These are phyloP conservation scores for Hanseniaspora nectarophila DNA, from an alignment of 805 yeast genomes.

Conservation along the genomic window DNA sequence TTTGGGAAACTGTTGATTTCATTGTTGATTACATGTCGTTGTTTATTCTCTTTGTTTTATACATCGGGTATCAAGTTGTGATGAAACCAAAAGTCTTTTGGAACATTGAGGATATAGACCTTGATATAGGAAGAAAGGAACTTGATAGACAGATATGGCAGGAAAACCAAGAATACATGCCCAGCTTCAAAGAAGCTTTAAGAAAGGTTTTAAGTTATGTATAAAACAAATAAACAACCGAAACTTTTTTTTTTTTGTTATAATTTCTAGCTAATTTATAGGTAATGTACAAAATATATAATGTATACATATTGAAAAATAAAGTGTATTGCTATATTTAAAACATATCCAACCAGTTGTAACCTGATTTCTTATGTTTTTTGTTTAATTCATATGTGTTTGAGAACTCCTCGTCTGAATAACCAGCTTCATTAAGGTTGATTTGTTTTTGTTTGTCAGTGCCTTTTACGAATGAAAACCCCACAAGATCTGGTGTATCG, in stretches of 20 bases:
- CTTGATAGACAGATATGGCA: slow-evolving; percentile 70
- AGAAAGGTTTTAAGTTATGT: slow-evolving; percentile 18
- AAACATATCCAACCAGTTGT: not conserved
- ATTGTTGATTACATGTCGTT: slow-evolving; percentile 50
- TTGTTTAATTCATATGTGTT: not conserved
- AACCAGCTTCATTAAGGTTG: slow-evolving; percentile 1
- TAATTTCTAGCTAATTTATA: too few relatives aligned
- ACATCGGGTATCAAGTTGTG: slow-evolving; percentile 40
- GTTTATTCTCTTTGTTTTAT: slow-evolving; percentile 39
- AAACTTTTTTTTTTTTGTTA: not conserved
- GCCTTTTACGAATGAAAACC: not conserved
- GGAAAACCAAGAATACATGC: slow-evolving; percentile 40
- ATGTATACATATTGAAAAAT: not conserved
- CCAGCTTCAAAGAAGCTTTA: slow-evolving; percentile 16
- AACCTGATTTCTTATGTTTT: not conserved
- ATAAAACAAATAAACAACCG: not conserved
- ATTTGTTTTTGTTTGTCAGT: not conserved
- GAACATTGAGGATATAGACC: slow-evolving; percentile 51
- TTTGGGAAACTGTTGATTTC: slow-evolving; percentile 48
- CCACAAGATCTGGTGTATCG: not conserved
- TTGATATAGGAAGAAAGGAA: slow-evolving; percentile 71
- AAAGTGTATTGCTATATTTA: not conserved
- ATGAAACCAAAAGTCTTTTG: slow-evolving; percentile 36
- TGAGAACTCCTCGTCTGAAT: not conserved
- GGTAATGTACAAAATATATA: too few relatives aligned